phyloP scores from a whole-genome alignment of 805 yeast species.

The Kurtzmaniella fragi region DNA sequence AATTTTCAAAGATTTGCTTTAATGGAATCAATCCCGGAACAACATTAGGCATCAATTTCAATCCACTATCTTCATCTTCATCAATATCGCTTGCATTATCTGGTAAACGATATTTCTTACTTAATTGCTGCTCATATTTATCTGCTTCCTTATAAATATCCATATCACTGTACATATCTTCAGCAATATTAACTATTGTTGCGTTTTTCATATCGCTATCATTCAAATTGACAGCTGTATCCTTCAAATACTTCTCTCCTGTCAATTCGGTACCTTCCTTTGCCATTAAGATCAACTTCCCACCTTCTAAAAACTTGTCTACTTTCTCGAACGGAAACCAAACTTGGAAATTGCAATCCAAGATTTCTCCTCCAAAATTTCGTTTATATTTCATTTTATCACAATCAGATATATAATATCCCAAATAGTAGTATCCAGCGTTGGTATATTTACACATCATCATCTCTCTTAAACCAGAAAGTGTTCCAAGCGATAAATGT shows the following conservation, averaged over 20 bases:
- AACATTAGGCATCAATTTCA: conserved; percentile 13
- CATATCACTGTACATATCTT: conserved; percentile 11
- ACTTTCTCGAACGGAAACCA: conserved; percentile 36
- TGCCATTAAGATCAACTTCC: background rate
- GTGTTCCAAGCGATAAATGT: conserved; percentile 65
- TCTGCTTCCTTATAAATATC: conserved; percentile 15
- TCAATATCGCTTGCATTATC: background rate
- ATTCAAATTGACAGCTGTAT: background rate
- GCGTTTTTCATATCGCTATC: conserved; percentile 3
- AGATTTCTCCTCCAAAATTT: conserved; percentile 69
- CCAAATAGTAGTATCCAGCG: conserved; percentile 63
- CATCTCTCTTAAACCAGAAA: conserved; percentile 71
- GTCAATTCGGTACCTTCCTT: too few relatives aligned
- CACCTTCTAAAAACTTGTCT: conserved; percentile 3
- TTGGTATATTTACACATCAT: conserved; percentile 44
- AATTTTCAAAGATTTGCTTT: conserved; percentile 12
- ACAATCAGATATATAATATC: conserved; percentile 77
- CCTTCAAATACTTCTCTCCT: too few relatives aligned
- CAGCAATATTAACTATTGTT: conserved; percentile 14
- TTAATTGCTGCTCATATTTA: conserved; percentile 1
- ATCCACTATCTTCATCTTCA: background rate
- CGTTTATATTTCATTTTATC: conserved; percentile 78
- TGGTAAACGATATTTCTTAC: conserved; percentile 7
- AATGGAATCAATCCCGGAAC: conserved; percentile 20
- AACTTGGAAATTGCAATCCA: conserved; percentile 48